Base-by-base conservation (phyloP, 257 asterid species). In the Jasminum sambac region DNA sequence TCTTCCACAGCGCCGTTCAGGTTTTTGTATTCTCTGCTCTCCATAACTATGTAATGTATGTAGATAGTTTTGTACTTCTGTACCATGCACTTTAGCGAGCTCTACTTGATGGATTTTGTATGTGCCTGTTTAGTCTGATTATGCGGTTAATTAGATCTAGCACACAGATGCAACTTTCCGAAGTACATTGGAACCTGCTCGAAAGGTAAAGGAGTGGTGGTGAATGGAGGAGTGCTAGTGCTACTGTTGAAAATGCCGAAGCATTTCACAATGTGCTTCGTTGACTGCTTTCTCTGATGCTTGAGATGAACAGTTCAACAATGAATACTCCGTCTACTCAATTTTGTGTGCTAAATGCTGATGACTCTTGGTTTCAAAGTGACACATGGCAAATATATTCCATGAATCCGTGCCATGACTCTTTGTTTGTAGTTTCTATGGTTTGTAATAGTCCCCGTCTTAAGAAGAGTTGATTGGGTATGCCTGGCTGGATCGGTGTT, bases 1-100 rank as follows among this genome's bases (percentile, higher is more conserved):
- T 95, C 72, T 95, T 95, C 83, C 99, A 95, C 80, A 89, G 98
- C 88, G 97, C 98, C 42, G 96, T 95, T 42, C 97, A 95, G 99
- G 99, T 85, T 79, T 67, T 55, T 19, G 48, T 23, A 55, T 19
- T 37, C 13, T 13, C 39, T 24, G 16, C 5, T 43, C n/a, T 13
- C 50, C 5, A 43, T 34, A 9, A 34, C 12, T 2, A 64, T 41
- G 8, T 24, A 23, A 21, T 55, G 62, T 55, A 23, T 23, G 23
- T n/a, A 50, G 8, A 50, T 11, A 11, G 2, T 10, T 50, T 50
- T 50, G 25, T 50, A 50, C 24, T 10, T 50, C n/a, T 50, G 25
- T 50, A 50, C 24, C 25, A 10, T 55, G 62, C 62, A 55, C 11
- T 19, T 55, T 19, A 19, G 23, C n/a, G 34, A 19, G 36, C 7